Evolutionary conservation across 2,329 filamentous ascomycete species (phyloP).

Genomic region (Phoma herbarum): DNA sequence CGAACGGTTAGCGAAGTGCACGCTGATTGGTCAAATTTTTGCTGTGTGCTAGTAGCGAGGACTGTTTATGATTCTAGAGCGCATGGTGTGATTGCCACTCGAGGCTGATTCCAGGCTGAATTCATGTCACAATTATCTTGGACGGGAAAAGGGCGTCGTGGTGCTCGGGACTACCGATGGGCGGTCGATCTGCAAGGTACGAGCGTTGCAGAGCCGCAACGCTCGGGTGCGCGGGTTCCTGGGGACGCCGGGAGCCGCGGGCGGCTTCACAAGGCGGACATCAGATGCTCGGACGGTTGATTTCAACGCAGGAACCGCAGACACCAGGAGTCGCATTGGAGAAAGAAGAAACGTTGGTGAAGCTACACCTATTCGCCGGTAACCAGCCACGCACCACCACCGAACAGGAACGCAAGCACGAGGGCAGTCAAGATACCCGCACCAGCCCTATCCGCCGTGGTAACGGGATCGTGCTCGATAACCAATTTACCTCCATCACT

Average conservation of each 20-base stretch:
- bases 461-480: conserved; percentile 51
- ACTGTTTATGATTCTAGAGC: neutral
- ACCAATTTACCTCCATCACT: conserved; percentile 37
- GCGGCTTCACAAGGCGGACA: neutral
- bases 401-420: conserved; percentile 63
- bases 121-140: neutral
- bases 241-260: neutral
- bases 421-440: conserved; percentile 71
- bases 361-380: conserved; percentile 21
- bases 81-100: neutral
- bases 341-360: neutral
- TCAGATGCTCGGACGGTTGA: neutral
- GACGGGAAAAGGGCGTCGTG: neutral
- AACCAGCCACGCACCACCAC: conserved; percentile 63
- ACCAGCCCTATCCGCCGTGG: conserved; percentile 70
- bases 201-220: neutral
- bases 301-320: conserved; percentile 2
- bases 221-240: neutral
- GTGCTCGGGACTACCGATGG: neutral
- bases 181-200: neutral
- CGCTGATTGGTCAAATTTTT: neutral
- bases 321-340: neutral
- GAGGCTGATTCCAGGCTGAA: neutral
- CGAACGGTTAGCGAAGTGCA: neutral
- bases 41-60: no score